Conservation (phyloP, 345 rosid species). For the Rhizophora mangle region DNA sequence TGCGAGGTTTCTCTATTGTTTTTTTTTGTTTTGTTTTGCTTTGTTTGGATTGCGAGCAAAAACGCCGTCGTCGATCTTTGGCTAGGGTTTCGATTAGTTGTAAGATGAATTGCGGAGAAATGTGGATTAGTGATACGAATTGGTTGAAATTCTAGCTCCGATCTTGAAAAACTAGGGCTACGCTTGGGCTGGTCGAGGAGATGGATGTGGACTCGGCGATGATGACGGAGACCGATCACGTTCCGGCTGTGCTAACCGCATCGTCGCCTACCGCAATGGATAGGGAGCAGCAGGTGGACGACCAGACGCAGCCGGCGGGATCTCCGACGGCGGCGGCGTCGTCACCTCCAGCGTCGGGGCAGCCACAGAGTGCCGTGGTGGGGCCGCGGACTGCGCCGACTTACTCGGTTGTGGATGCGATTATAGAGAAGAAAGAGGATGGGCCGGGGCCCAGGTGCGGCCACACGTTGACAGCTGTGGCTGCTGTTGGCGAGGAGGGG, state of each 20-base stretch:
- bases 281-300: constrained; percentile 48
- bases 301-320: constrained; percentile 36
- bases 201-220: constrained; percentile 82
- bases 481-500: constrained; percentile 97
- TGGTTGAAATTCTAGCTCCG: constrained; percentile 40
- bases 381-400: constrained; percentile 96
- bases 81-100: constrained; percentile 42
- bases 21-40: not conserved
- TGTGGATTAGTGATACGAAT: constrained; percentile 49
- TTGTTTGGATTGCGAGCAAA: not conserved
- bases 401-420: constrained; percentile 74
- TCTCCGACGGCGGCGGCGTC: constrained; percentile 26
- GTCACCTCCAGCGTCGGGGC: constrained; percentile 26
- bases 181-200: constrained; percentile 10
- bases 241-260: constrained; percentile 33
- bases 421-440: constrained; percentile 83
- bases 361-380: constrained; percentile 41
- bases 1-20: not conserved
- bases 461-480: constrained; percentile 92
- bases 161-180: constrained; percentile 50
- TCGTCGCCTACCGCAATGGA: constrained; percentile 44
- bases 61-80: constrained; percentile 22
- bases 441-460: constrained; percentile 99
- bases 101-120: constrained; percentile 14
- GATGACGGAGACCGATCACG: constrained; percentile 65